A percentile compares a stretch with the other conserved stretches of the same genome.
Conservation (phyloP, 1,284 basidiomycete genomes). For the Ustilago curta region DNA sequence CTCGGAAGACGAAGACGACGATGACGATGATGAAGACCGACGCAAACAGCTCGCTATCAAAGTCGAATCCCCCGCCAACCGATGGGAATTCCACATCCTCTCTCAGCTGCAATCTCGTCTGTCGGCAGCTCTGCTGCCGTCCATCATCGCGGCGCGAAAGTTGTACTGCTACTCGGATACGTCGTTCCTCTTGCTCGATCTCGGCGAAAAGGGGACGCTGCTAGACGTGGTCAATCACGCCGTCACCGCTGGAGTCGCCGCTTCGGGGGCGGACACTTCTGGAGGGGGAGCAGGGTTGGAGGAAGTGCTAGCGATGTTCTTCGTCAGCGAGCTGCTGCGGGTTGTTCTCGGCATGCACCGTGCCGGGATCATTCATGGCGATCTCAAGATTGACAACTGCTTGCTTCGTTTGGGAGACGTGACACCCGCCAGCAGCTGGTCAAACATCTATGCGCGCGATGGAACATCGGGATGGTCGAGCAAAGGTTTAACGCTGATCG, state of each 20-base stretch:
- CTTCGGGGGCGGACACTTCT: conserved; percentile 70
- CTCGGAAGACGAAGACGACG: conserved; percentile 33
- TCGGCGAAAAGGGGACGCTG: conserved; percentile 90
- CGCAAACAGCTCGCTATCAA: conserved; percentile 84
- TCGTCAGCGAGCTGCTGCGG: conserved; percentile 88
- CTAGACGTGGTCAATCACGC: conserved; percentile 88
- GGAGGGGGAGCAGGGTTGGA: conserved; percentile 76
- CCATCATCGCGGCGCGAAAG: conserved; percentile 59
- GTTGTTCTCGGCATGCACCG: conserved; percentile 84
- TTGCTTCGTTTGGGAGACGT: conserved; percentile 84
- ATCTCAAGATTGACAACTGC: conserved; percentile 99
- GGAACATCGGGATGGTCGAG: conserved; percentile 85
- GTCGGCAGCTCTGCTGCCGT: conserved; percentile 23
- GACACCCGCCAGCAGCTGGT: conserved; percentile 79
- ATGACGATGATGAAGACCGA: conserved; percentile 75
- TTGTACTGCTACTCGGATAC: conserved; percentile 75
- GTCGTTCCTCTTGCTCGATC: conserved; percentile 87
- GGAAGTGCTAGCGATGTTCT: conserved; percentile 94
- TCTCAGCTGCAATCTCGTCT: conserved; percentile 76
- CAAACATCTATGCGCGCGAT: conserved; percentile 78
- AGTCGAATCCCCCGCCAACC: conserved; percentile 85
- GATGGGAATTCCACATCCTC: conserved; percentile 94
- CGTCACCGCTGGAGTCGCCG: conserved; percentile 71
- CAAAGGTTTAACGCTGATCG: conserved; percentile 92
- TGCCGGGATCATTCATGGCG: conserved; percentile 91